Base-by-base conservation (phyloP, 768 basidiomycete species). In the Mycena indigotica region DNA sequence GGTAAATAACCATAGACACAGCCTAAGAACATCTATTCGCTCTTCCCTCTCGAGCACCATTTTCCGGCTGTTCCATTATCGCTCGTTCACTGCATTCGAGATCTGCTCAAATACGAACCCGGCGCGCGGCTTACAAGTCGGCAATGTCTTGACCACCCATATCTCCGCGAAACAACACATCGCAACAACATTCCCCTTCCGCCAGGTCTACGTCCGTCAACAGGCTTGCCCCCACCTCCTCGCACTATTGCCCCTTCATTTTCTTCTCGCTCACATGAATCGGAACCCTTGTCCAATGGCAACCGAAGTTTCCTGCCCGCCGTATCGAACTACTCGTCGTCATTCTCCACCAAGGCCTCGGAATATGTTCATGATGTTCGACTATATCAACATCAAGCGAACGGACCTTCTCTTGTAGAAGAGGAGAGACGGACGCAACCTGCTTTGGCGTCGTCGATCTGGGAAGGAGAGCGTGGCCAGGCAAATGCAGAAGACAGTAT, bases 51-150 rank as follows among this genome's bases (percentile, higher is more conserved):
- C n/a, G 62, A 63, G 23, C 49, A 51, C 24, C 57, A 63, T 50
- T 63, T 63, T 32, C 83, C 82, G 55, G 82, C 75, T 12, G 85
- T 95, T 21, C 94, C 95, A 3, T 73, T 80, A 52, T 91, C 85
- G 29, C 80, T 99, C 50, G 79, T 99, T 67, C 88, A 97, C 67
- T 95, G 93, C 73, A 97, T 99, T 68, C 81, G 86, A 48, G 93
- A 96, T 68, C 80, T 98, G 16, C 84, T 99, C 59, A 89, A 86
- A 66, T 98, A 97, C 74, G 93, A 98, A 66, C 95, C 97, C 24
- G 86, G 86, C 38, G 78, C 81, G 49, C 89, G 97, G 26, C 78
- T 98, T 49, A 97, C 95, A 1, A 89, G 92, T 56, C 81, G 81
- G 49, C 84, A 95, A 69, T 96, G 95, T 70, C 76, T 97, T 60